Evolutionary conservation across 1,284 basidiomycete genomes (phyloP).

Genomic region (Trichosporon coremiiforme): DNA sequence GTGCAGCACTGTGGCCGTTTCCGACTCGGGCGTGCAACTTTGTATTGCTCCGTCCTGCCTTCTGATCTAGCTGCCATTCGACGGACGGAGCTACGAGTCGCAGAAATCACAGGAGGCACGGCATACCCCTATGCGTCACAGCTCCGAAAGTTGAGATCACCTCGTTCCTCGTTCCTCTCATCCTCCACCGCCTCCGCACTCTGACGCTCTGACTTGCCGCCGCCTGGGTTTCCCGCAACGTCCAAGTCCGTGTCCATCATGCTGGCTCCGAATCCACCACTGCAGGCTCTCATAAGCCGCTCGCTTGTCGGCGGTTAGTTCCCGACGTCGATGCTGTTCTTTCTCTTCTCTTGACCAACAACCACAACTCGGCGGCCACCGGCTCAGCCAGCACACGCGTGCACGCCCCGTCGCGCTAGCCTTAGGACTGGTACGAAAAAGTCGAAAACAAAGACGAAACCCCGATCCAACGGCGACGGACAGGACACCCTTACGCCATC

Average conservation of each 20-base stretch:
- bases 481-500: not conserved
- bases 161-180: not conserved
- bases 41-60: not conserved
- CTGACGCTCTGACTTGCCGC: not conserved
- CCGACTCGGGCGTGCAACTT: no score
- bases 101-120: not conserved
- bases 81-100: not conserved
- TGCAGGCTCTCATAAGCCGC: not conserved
- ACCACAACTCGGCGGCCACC: not conserved
- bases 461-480: no score
- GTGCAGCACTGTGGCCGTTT: no score
- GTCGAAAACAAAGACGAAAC: no score
- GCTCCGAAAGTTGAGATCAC: not conserved
- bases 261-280: not conserved
- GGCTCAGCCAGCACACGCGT: no score
- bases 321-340: not conserved
- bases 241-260: not conserved
- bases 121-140: slow-evolving; percentile 1
- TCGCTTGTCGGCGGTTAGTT: not conserved
- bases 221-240: no score
- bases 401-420: not conserved
- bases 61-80: not conserved
- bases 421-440: not conserved
- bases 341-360: not conserved
- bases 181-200: no score